These are phyloP conservation scores for Neodidymelliopsis sp. DNA, from an alignment of 2,329 filamentous ascomycete genomes.

Conservation along the genomic window DNA sequence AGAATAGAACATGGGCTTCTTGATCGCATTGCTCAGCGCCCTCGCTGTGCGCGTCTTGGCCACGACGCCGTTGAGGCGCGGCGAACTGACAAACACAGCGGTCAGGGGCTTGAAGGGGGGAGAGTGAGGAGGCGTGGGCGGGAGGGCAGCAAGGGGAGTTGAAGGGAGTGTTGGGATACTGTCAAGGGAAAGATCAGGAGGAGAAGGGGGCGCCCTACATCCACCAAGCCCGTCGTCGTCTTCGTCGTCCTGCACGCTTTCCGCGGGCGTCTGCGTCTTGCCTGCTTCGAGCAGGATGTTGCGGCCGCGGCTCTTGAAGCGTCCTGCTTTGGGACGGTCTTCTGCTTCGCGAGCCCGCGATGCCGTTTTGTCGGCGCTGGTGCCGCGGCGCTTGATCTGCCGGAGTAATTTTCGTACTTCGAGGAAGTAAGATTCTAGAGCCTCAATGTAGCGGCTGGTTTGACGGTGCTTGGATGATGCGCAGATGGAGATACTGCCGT, in stretches of 20 bases:
- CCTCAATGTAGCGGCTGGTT: constrained; percentile 87
- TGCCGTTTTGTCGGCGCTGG: constrained; percentile 60
- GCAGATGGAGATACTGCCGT: constrained; percentile 88
- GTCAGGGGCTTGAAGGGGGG: constrained; percentile 46
- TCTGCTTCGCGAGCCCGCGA: constrained; percentile 70
- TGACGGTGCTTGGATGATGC: constrained; percentile 93
- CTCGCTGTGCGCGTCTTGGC: constrained; percentile 30
- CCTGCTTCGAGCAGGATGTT: constrained; percentile 70
- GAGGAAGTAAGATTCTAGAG: constrained; percentile 86
- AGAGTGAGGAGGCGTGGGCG: constrained; percentile 46
- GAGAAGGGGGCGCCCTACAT: constrained; percentile 66
- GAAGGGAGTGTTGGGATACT: constrained; percentile 29
- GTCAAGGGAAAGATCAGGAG: constrained; percentile 32
- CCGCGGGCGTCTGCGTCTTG: constrained; percentile 60
- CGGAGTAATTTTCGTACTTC: constrained; percentile 87
- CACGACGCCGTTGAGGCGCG: constrained; percentile 17
- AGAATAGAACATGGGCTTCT: constrained; percentile 13
- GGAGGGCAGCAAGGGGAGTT: constrained; percentile 19
- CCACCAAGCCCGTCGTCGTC: constrained; percentile 91
- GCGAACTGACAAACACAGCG: constrained; percentile 41
- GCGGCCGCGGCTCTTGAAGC: constrained; percentile 75
- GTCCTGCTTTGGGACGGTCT: constrained; percentile 54
- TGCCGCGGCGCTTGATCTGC: constrained; percentile 67
- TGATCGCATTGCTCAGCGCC: constrained; percentile 11
- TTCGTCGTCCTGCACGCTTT: constrained; percentile 75